phyloP scores from a whole-genome alignment of 2,329 filamentous ascomycete species.

The Cytospora chrysosperma region DNA sequence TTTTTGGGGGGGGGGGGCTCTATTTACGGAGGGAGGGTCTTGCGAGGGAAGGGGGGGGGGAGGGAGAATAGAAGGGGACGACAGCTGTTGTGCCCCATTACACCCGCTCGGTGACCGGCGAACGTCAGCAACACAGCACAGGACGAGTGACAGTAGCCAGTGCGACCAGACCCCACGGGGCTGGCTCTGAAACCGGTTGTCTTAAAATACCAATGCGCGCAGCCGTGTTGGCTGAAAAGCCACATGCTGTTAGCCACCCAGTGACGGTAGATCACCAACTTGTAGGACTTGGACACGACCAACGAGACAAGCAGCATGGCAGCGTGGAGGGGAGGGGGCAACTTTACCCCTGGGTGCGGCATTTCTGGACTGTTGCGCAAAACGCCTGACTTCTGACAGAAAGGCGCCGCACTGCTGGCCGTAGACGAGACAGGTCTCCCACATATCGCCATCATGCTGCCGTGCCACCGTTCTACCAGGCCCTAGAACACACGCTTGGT shows the following conservation, averaged over 20 bases:
- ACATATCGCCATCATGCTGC: neutral
- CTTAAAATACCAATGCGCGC: neutral
- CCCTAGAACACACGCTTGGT: neutral
- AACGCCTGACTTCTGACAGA: too few species aligned
- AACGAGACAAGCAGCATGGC: neutral
- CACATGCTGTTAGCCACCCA: neutral
- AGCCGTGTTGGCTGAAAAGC: neutral
- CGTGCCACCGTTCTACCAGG: neutral
- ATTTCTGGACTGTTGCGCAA: neutral
- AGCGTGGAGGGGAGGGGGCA: neutral
- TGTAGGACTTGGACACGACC: neutral
- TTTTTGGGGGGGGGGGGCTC: too few species aligned
- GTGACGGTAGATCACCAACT: neutral
- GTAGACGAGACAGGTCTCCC: neutral
- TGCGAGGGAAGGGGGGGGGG: neutral
- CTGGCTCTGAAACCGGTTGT: neutral
- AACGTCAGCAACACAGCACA: neutral
- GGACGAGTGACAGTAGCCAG: neutral
- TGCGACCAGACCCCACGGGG: neutral
- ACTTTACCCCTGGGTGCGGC: neutral
- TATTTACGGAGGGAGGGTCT: too few species aligned
- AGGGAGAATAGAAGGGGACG: neutral
- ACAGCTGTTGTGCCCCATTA: neutral
- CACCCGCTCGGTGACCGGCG: neutral
- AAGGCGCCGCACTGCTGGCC: too few species aligned